A percentile compares a stretch with the other conserved stretches of the same genome.
These are phyloP conservation scores for Zasmidium cellare DNA, from an alignment of 2,329 filamentous ascomycete genomes.

Conservation along the genomic window DNA sequence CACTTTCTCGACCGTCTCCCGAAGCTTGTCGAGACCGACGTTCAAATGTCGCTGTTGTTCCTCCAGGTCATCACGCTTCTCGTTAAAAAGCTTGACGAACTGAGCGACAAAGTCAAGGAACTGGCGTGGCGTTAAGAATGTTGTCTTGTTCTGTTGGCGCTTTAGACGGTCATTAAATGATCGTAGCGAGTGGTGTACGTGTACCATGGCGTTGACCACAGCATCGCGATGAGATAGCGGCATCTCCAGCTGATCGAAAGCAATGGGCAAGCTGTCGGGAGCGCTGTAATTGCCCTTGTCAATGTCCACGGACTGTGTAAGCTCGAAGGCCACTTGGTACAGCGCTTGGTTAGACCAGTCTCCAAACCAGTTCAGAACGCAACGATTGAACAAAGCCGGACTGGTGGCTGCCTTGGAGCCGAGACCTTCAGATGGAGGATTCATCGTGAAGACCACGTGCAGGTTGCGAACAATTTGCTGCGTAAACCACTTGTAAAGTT, in stretches of 20 bases:
- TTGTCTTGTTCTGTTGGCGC: conserved; percentile 89
- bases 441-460: conserved; percentile 99
- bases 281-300: conserved; percentile 83
- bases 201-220: conserved; percentile 97
- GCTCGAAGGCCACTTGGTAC: conserved; percentile 94
- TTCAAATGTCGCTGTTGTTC: conserved; percentile 98
- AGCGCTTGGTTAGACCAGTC: conserved; percentile 99
- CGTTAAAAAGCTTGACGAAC: conserved; percentile 94
- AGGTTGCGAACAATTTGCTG: conserved; percentile 98
- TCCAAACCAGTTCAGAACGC: conserved; percentile 99
- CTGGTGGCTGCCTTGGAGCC: conserved; percentile 96
- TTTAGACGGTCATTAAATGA: conserved; percentile 83
- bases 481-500: conserved; percentile 99
- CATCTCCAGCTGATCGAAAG: conserved; percentile 79
- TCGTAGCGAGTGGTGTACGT: conserved; percentile 93
- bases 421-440: conserved; percentile 91
- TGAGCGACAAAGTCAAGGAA: conserved; percentile 98
- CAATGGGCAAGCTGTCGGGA: conserved; percentile 88
- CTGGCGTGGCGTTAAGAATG: conserved; percentile 92
- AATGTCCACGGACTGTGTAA: conserved; percentile 94
- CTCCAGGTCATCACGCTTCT: conserved; percentile 97
- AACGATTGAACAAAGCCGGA: conserved; percentile 98
- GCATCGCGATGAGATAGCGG: conserved; percentile 89
- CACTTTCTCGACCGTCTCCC: conserved; percentile 96
- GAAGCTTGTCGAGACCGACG: conserved; percentile 93